A percentile compares a stretch with the other conserved stretches of the same genome.
These are phyloP conservation scores for Schrenkiella parvula DNA, from an alignment of 345 rosid species.

Conservation along the genomic window DNA sequence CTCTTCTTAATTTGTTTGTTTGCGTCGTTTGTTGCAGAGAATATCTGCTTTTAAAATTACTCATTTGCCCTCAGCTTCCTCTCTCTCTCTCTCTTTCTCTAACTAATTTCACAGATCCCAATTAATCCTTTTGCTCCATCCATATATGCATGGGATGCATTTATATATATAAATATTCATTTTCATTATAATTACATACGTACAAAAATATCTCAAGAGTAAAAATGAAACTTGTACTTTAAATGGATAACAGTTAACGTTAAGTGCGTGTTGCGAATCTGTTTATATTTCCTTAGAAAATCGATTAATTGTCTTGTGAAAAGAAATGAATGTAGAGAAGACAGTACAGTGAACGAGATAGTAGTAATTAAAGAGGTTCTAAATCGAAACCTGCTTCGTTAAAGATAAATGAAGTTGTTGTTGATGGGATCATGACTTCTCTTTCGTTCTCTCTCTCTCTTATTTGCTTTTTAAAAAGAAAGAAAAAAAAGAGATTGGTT, in stretches of 20 bases:
- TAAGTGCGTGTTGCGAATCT: background rate
- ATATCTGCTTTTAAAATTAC: background rate
- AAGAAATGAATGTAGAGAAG: background rate
- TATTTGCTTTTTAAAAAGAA: background rate
- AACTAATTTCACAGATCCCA: conserved; percentile 36
- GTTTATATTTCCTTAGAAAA: background rate
- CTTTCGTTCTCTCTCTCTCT: background rate
- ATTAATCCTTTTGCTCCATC: conserved; percentile 18
- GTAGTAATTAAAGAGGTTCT: background rate
- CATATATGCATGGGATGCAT: conserved; percentile 11
- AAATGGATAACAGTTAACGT: background rate
- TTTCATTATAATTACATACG: background rate
- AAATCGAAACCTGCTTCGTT: background rate
- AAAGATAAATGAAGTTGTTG: background rate
- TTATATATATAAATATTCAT: background rate
- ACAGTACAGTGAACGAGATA: background rate
- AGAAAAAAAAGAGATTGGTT: background rate
- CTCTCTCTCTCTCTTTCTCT: background rate
- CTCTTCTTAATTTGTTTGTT: conserved; percentile 26
- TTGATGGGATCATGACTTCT: conserved; percentile 10
- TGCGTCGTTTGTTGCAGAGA: conserved; percentile 38
- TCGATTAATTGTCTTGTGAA: background rate
- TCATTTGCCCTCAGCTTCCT: background rate
- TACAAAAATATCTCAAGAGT: background rate
- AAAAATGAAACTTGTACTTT: background rate